Conservation (phyloP, 2,329 filamentous ascomycete species). For the Colletotrichum cereale region DNA sequence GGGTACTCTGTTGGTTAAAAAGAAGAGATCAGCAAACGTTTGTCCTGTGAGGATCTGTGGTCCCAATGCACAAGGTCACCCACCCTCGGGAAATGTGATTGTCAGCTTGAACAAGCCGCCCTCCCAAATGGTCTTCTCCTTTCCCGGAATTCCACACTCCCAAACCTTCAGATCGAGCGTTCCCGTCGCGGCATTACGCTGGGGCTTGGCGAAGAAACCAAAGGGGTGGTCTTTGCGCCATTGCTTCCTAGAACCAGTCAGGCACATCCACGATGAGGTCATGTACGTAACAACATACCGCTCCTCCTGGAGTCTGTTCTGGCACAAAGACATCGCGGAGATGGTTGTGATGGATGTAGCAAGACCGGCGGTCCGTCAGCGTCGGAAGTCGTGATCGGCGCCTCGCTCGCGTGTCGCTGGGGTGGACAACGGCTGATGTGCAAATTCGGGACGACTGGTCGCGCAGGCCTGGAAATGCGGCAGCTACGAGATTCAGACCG, state of each 20-base stretch:
- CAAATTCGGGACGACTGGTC: background rate
- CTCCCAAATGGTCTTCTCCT: slow-evolving; percentile 97
- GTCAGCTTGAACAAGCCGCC: slow-evolving; percentile 97
- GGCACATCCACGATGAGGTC: slow-evolving; percentile 35
- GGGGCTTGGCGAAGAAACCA: slow-evolving; percentile 93
- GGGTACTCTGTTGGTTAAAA: slow-evolving; percentile 80
- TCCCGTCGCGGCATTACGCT: slow-evolving; percentile 78
- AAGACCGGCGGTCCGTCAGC: background rate
- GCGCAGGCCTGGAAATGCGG: background rate
- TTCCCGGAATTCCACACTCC: slow-evolving; percentile 97
- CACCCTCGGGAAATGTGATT: slow-evolving; percentile 93
- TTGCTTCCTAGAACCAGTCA: slow-evolving; percentile 77
- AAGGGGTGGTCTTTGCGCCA: slow-evolving; percentile 98
- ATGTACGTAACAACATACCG: slow-evolving; percentile 66
- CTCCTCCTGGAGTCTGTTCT: slow-evolving; percentile 90
- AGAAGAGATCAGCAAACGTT: slow-evolving; percentile 42
- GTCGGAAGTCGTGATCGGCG: background rate
- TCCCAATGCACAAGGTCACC: slow-evolving; percentile 48
- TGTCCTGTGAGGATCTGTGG: background rate
- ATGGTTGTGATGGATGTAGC: slow-evolving; percentile 22
- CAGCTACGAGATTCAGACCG: background rate
- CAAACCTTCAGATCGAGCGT: slow-evolving; percentile 93
- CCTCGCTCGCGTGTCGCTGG: slow-evolving; percentile 20
- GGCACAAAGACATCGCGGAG: slow-evolving; percentile 82
- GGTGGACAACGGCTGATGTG: slow-evolving; percentile 1